Evolutionary conservation across 345 rosid genomes (phyloP).

Genomic region (Pistacia atlantica): DNA sequence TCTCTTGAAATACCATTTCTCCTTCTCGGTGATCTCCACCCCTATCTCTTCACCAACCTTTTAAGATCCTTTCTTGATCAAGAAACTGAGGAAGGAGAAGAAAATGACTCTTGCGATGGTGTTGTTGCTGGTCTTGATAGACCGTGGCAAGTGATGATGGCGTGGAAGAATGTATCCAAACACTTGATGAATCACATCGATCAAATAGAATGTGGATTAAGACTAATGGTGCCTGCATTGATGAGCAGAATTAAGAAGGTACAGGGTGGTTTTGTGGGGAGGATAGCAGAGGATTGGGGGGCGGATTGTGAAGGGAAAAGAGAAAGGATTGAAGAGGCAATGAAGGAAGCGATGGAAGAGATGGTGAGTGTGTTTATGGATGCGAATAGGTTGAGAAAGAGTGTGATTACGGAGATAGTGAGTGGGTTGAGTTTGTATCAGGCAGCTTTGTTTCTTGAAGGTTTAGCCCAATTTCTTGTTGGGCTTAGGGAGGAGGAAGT

Average conservation of each 20-base stretch:
- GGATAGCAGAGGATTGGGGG: constrained; percentile 52
- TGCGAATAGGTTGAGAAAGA: constrained; percentile 71
- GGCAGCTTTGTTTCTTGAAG: constrained; percentile 86
- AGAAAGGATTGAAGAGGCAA: constrained; percentile 36
- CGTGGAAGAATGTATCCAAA: constrained; percentile 65
- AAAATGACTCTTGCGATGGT: not conserved
- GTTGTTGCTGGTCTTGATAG: constrained; percentile 3
- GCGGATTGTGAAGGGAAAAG: constrained; percentile 20
- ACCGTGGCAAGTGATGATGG: constrained; percentile 49
- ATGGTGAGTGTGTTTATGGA: constrained; percentile 61
- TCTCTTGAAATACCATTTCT: constrained; percentile 74
- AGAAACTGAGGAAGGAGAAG: constrained; percentile 12
- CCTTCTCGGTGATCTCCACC: constrained; percentile 89
- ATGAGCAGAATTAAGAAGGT: constrained; percentile 47
- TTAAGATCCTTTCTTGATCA: constrained; percentile 61
- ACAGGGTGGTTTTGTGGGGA: constrained; percentile 47
- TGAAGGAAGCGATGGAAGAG: constrained; percentile 68
- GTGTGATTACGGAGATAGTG: constrained; percentile 68
- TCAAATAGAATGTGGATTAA: constrained; percentile 78
- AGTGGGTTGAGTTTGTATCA: constrained; percentile 57
- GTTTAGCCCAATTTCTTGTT: constrained; percentile 71
- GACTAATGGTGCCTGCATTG: constrained; percentile 76
- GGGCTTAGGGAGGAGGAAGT: constrained; percentile 63
- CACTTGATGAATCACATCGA: constrained; percentile 45
- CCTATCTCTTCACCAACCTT: constrained; percentile 77